A percentile compares a stretch with the other conserved stretches of the same genome.
phyloP scores from a whole-genome alignment of 2,329 filamentous ascomycete genomes.

The Fusarium globosum region DNA sequence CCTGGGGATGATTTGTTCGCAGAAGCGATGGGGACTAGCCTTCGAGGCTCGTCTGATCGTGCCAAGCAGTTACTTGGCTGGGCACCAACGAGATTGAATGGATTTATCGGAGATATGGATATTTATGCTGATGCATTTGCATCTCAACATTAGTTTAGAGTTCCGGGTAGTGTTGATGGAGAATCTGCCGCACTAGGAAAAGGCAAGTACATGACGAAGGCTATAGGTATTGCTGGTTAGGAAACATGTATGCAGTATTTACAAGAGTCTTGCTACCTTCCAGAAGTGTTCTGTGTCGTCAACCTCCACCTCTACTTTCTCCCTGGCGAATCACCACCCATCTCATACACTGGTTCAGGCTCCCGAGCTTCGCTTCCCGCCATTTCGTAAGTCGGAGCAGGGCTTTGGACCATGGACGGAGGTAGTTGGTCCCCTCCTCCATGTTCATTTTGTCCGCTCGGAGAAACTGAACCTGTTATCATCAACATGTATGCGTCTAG shows the following conservation, averaged over 20 bases:
- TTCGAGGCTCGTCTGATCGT: neutral
- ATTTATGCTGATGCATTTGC: neutral
- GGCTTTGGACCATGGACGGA: neutral
- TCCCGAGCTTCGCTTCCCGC: neutral
- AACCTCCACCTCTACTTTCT: fast-evolving
- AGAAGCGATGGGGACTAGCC: neutral
- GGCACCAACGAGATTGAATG: too few species aligned
- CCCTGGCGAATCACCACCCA: neutral
- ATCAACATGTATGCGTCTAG: too few species aligned
- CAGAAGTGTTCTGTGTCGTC: fast-evolving
- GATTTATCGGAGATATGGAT: neutral
- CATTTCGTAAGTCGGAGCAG: neutral
- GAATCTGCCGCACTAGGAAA: too few species aligned
- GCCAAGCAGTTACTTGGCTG: neutral
- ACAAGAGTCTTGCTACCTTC: neutral
- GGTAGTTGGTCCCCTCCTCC: too few species aligned
- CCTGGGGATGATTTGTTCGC: neutral
- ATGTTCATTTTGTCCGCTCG: too few species aligned
- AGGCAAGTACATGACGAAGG: too few species aligned
- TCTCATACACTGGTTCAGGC: neutral
- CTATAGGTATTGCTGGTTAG: too few species aligned
- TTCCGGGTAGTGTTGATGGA: too few species aligned
- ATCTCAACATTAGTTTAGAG: neutral
- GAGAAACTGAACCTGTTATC: too few species aligned
- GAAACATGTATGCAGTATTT: too few species aligned